Evolutionary conservation across 192 early-diverging fungal genomes (phyloP).

Genomic region (Coemansia asiatica): DNA sequence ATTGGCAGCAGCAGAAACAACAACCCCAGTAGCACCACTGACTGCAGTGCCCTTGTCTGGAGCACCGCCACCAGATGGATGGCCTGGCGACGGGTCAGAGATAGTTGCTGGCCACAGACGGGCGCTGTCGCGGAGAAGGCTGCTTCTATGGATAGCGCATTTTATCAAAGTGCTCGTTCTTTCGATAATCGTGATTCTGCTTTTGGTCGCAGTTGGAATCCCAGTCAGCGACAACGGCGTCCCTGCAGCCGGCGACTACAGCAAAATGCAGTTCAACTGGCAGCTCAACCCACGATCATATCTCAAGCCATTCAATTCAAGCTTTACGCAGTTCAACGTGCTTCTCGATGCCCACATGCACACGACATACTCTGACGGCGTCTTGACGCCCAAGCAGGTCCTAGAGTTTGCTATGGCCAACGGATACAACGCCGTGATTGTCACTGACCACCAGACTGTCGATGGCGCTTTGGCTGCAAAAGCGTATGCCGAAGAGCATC

Average conservation of each 20-base stretch:
- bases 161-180: constrained; percentile 32
- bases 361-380: constrained; percentile 63
- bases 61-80: neutral
- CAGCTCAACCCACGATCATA: constrained; percentile 31
- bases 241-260: constrained; percentile 32
- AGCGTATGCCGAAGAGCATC: constrained; percentile 51
- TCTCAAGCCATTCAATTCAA: constrained; percentile 35
- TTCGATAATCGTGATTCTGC: constrained; percentile 35
- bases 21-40: neutral
- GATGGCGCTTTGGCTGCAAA: constrained; percentile 63
- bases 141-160: constrained; percentile 17
- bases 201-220: constrained; percentile 41
- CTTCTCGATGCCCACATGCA: constrained; percentile 70
- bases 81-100: constrained; percentile 17
- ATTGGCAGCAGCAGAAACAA: neutral
- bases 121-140: neutral
- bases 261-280: constrained; percentile 35
- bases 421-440: constrained; percentile 71
- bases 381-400: constrained; percentile 58
- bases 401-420: constrained; percentile 67
- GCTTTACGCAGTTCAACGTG: constrained; percentile 55
- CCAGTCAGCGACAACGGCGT: constrained; percentile 46
- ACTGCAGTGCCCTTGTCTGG: neutral
- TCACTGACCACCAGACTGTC: constrained; percentile 72
- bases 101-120: constrained; percentile 10